Evolutionary conservation across 192 early-diverging fungal species (phyloP).

Genomic region (Coemansia sp.): DNA sequence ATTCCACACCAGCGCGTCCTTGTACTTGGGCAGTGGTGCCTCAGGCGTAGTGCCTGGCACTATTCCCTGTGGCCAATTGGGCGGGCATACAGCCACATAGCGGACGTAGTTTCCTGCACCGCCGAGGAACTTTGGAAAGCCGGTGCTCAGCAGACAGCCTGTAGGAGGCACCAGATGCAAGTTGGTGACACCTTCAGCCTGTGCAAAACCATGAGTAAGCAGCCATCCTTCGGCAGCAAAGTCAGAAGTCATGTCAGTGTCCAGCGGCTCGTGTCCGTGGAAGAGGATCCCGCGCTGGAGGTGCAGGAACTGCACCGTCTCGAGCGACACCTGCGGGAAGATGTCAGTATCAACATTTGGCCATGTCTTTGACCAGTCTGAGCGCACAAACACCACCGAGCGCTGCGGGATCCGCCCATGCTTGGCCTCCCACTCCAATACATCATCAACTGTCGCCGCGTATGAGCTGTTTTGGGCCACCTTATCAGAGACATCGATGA

Average conservation of each 20-base stretch:
- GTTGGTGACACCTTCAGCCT: conserved; percentile 54
- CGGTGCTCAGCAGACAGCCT: conserved; percentile 53
- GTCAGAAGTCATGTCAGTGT: conserved; percentile 51
- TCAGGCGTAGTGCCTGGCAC: conserved; percentile 35
- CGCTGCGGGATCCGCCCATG: conserved; percentile 39
- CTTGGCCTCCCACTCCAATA: conserved; percentile 38
- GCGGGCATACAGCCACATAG: conserved; percentile 51
- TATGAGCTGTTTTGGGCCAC: conserved; percentile 37
- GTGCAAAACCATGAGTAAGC: conserved; percentile 46
- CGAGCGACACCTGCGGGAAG: conserved; percentile 51
- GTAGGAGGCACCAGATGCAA: conserved; percentile 50
- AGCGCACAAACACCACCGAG: conserved; percentile 55
- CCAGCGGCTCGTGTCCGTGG: conserved; percentile 56
- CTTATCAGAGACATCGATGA: conserved; percentile 50
- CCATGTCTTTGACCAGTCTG: conserved; percentile 54
- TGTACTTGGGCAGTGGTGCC: conserved; percentile 44
- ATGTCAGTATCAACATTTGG: conserved; percentile 49
- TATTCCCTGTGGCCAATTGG: conserved; percentile 39
- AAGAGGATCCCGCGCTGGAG: conserved; percentile 47
- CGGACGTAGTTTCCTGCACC: conserved; percentile 52
- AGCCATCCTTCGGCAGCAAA: conserved; percentile 51
- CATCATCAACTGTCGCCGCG: conserved; percentile 32
- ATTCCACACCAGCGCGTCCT: conserved; percentile 32
- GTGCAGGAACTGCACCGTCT: conserved; percentile 49
- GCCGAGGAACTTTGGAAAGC: conserved; percentile 53